These are phyloP conservation scores for Pseudogymnoascus sp. DNA, from an alignment of 2,329 filamentous ascomycete genomes.

Conservation along the genomic window DNA sequence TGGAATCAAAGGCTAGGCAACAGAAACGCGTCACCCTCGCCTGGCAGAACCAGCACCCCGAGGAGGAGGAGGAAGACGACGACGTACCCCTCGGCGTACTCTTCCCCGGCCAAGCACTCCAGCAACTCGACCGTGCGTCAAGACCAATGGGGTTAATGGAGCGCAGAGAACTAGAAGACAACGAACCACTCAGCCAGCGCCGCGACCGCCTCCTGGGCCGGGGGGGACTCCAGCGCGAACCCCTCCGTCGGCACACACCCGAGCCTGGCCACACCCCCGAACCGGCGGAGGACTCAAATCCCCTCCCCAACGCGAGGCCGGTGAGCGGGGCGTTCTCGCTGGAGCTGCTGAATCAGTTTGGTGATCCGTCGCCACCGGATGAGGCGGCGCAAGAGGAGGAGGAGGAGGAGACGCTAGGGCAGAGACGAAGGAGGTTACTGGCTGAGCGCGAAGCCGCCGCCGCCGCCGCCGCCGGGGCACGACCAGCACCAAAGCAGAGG, in stretches of 20 bases:
- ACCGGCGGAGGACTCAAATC: constrained; percentile 6
- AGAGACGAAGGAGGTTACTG: constrained; percentile 65
- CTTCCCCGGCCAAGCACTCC: constrained; percentile 37
- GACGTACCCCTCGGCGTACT: constrained; percentile 84
- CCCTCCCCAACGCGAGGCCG: constrained; percentile 33
- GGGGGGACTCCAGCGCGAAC: background rate
- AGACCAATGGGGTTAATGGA: constrained; percentile 69
- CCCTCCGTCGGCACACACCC: constrained; percentile 26
- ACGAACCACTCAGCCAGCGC: constrained; percentile 53
- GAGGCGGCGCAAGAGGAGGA: constrained; percentile 24
- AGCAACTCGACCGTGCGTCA: constrained; percentile 40
- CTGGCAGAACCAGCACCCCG: constrained; percentile 62
- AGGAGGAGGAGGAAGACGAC: constrained; percentile 55
- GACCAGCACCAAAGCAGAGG: constrained; percentile 27
- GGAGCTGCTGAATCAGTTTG: constrained; percentile 60
- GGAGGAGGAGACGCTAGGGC: constrained; percentile 70
- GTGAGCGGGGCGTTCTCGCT: constrained; percentile 58
- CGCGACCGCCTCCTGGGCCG: constrained; percentile 23
- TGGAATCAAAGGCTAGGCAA: constrained; percentile 66
- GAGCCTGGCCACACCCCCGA: constrained; percentile 32
- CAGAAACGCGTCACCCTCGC: constrained; percentile 74
- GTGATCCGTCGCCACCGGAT: constrained; percentile 34
- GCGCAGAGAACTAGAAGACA: constrained; percentile 78
- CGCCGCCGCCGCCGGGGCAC: constrained; percentile 9
- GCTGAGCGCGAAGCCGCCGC: constrained; percentile 47